Conservation (phyloP, 306 rosid genomes). For the Quercus agrifolia region DNA sequence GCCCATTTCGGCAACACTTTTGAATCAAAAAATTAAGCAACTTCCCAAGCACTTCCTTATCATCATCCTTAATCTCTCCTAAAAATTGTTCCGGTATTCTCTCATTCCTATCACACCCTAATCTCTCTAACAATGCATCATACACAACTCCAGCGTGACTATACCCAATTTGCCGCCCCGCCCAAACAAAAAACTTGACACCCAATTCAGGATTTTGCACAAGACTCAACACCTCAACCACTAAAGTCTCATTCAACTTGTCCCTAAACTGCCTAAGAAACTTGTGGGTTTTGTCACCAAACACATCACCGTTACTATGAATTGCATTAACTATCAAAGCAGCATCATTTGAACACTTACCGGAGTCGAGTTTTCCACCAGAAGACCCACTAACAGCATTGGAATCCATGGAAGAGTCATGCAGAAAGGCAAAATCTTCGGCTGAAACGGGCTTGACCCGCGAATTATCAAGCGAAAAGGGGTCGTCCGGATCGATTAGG, state of each 20-base stretch:
- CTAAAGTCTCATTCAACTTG: constrained; percentile 42
- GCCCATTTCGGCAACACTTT: constrained; percentile 71
- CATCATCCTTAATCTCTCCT: constrained; percentile 50
- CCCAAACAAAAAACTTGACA: constrained; percentile 70
- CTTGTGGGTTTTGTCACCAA: constrained; percentile 43
- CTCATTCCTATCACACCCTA: constrained; percentile 25
- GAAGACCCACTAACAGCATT: constrained; percentile 24
- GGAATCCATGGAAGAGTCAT: constrained; percentile 39
- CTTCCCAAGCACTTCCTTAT: constrained; percentile 51
- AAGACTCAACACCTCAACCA: constrained; percentile 49
- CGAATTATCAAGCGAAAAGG: constrained; percentile 17
- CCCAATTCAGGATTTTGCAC: constrained; percentile 44
- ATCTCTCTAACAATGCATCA: constrained; percentile 43
- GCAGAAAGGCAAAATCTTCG: constrained; percentile 50
- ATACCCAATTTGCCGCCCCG: constrained; percentile 76
- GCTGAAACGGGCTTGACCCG: constrained; percentile 29
- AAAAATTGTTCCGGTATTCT: constrained; percentile 46
- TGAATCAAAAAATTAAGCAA: constrained; percentile 65
- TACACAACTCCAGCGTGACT: constrained; percentile 45
- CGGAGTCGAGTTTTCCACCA: constrained; percentile 4
- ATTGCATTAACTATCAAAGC: constrained; percentile 41
- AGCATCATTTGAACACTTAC: constrained; percentile 36
- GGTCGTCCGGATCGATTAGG: constrained; percentile 38
- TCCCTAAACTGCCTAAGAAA: constrained; percentile 59
- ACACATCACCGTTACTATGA: constrained; percentile 23